Evolutionary conservation across 495 filamentous ascomycete genomes (phyloP).

Genomic region (Penicillium antarcticum): DNA sequence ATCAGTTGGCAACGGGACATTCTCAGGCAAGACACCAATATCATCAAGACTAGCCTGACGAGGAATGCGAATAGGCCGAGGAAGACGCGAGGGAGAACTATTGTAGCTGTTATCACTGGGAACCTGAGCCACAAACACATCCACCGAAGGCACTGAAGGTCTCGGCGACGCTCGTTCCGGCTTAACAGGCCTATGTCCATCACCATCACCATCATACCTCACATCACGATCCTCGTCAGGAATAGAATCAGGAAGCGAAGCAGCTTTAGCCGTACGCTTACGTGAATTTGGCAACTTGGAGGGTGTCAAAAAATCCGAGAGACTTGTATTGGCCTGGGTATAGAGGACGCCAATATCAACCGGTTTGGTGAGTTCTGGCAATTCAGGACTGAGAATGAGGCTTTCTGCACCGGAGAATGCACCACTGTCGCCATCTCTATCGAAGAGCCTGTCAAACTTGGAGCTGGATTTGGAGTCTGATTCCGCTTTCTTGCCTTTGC

Average conservation of each 20-base stretch:
- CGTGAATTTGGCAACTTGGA: constrained; percentile 1
- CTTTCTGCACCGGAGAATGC: too few species aligned
- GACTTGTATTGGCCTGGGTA: not conserved
- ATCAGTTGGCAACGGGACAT: not conserved
- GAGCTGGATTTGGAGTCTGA: too few species aligned
- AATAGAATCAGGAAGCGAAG: constrained; percentile 23
- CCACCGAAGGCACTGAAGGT: too few species aligned
- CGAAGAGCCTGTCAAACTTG: too few species aligned
- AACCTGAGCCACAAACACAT: not conserved
- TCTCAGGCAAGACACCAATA: not conserved
- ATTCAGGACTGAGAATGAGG: too few species aligned
- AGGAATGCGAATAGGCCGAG: constrained; percentile 8
- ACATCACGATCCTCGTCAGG: constrained; percentile 8
- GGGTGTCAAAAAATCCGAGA: not conserved
- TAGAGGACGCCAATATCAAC: not conserved
- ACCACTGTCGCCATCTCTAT: not conserved
- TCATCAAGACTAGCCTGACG: constrained; percentile 1
- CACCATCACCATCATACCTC: not conserved
- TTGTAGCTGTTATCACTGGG: not conserved
- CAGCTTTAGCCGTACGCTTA: constrained; percentile 27
- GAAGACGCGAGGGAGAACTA: not conserved
- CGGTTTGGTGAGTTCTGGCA: too few species aligned
- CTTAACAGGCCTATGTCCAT: not conserved
- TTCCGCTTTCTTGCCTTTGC: too few species aligned
- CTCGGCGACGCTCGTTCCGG: not conserved